phyloP scores from a whole-genome alignment of 192 early-diverging fungal species.

The Gigaspora rosea region DNA sequence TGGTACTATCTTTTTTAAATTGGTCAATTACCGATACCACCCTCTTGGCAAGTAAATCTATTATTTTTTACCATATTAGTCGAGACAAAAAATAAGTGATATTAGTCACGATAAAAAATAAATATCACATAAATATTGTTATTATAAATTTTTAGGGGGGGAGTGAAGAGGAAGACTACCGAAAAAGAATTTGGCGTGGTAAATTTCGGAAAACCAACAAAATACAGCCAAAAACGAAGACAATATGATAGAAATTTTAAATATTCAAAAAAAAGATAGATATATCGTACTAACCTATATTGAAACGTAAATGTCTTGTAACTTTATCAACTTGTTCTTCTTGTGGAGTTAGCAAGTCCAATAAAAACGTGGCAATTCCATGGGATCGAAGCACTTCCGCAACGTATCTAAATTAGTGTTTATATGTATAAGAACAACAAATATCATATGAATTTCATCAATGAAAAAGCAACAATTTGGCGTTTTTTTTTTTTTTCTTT shows the following conservation, averaged over 20 bases:
- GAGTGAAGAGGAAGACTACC: no score
- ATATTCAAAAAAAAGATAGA: no score
- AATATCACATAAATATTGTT: neutral
- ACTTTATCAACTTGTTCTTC: neutral
- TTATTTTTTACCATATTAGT: no score
- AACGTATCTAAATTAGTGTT: neutral
- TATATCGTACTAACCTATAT: neutral
- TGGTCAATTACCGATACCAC: constrained; percentile 6
- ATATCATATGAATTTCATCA: neutral
- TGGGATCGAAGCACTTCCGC: neutral
- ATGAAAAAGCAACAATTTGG: no score
- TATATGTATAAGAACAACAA: neutral
- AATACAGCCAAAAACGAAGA: no score
- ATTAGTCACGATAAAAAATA: neutral
- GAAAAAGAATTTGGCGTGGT: no score
- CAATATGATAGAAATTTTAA: no score
- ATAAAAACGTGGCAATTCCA: neutral
- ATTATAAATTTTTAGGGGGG: no score
- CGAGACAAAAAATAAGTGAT: neutral
- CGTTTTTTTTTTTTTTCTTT: neutral
- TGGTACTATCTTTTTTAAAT: neutral
- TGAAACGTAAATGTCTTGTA: neutral
- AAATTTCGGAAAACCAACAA: no score
- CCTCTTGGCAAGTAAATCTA: neutral
- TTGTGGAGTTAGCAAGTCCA: neutral